Conservation (phyloP, 306 rosid genomes). For the Dryas alaskensis region DNA sequence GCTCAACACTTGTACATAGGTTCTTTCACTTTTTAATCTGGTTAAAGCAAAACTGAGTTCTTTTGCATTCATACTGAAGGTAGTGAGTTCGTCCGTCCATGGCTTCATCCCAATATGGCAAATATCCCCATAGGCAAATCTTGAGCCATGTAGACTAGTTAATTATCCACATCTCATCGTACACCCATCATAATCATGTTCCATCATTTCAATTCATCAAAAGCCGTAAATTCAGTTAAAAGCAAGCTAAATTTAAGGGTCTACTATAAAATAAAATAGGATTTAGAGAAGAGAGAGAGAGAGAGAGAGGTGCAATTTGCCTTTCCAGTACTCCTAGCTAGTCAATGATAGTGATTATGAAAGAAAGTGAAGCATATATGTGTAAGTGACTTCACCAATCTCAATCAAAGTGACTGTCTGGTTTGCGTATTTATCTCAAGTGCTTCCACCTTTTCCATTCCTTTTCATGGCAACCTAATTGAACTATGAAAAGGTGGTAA, state of each 20-base stretch:
- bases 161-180: background rate
- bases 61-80: too few relatives aligned
- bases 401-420: slow-evolving; percentile 33
- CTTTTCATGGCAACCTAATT: slow-evolving; percentile 25
- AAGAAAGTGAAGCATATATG: background rate
- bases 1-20: too few relatives aligned
- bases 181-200: slow-evolving; percentile 16
- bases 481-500: slow-evolving; percentile 18
- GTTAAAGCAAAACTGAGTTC: too few relatives aligned
- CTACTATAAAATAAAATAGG: background rate
- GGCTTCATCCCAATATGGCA: too few relatives aligned
- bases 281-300: background rate
- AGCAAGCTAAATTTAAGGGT: slow-evolving; percentile 37
- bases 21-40: too few relatives aligned
- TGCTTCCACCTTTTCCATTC: slow-evolving; percentile 14
- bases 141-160: background rate
- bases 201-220: slow-evolving; percentile 42
- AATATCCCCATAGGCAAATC: background rate
- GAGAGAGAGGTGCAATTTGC: too few relatives aligned
- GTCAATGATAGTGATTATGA: slow-evolving; percentile 6
- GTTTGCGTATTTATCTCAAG: slow-evolving; percentile 20
- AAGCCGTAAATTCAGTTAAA: slow-evolving; percentile 46
- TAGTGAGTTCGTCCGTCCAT: too few relatives aligned
- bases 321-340: slow-evolving; percentile 7
- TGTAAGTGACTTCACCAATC: slow-evolving; percentile 29